Conservation (phyloP, 768 basidiomycete species). For the Termitomyces sp. region DNA sequence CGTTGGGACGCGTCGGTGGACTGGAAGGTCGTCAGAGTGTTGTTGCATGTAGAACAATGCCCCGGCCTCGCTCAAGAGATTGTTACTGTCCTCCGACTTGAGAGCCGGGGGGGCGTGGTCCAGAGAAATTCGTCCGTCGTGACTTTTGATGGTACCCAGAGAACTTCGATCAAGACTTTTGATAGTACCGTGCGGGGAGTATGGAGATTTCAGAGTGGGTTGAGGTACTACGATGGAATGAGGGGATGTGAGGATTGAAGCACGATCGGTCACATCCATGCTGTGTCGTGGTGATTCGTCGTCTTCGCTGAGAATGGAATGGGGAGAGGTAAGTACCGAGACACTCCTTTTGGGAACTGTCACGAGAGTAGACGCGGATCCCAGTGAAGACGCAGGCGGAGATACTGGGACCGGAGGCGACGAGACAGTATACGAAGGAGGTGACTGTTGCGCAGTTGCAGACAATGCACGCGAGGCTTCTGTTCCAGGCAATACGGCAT, state of each 20-base stretch:
- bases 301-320: conserved; percentile 19
- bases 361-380: conserved; percentile 4
- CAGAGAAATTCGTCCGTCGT: conserved; percentile 12
- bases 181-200: conserved; percentile 26
- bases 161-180: conserved; percentile 10
- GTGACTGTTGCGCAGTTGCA: not conserved
- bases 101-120: conserved; percentile 12
- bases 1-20: conserved; percentile 38
- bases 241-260: conserved; percentile 32
- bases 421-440: conserved; percentile 3
- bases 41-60: conserved; percentile 70
- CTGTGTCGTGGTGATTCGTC: conserved; percentile 7
- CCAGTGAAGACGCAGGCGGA: conserved; percentile 1
- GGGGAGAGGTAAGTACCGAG: conserved; percentile 34
- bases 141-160: conserved; percentile 10
- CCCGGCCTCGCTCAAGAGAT: conserved; percentile 54
- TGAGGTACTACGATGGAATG: conserved; percentile 20
- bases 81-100: conserved; percentile 27
- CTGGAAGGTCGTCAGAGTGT: conserved; percentile 16
- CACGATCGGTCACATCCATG: conserved; percentile 6
- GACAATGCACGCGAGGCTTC: not conserved
- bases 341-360: conserved; percentile 5
- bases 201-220: conserved; percentile 33
- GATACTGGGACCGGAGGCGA: not conserved
- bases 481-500: conserved; percentile 10